These are phyloP conservation scores for Saitozyma sp. DNA, from an alignment of 768 basidiomycete species.

Conservation along the genomic window DNA sequence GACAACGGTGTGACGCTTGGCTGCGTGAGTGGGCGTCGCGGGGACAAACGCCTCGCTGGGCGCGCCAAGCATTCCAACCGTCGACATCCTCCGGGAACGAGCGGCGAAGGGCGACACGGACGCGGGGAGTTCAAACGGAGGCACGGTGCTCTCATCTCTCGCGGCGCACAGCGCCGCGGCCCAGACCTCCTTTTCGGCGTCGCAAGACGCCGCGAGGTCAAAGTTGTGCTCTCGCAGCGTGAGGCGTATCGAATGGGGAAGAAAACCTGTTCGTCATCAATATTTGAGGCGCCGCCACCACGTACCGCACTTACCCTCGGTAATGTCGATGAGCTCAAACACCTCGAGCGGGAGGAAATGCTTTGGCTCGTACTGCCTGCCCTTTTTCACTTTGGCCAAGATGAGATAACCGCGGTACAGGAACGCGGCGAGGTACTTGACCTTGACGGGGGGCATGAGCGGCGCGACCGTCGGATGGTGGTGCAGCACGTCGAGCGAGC, in stretches of 20 bases:
- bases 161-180: conserved; percentile 61
- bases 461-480: conserved; percentile 62
- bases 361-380: conserved; percentile 72
- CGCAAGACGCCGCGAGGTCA: conserved; percentile 82
- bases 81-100: conserved; percentile 37
- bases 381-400: conserved; percentile 78
- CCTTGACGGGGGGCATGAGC: conserved; percentile 60
- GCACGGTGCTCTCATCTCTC: conserved; percentile 61
- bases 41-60: not conserved
- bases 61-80: conserved; percentile 10
- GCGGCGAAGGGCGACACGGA: conserved; percentile 43
- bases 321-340: conserved; percentile 69
- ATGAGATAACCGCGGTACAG: conserved; percentile 86
- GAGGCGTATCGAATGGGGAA: conserved; percentile 80
- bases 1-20: not conserved
- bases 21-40: not conserved
- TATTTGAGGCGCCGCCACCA: not conserved
- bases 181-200: conserved; percentile 85
- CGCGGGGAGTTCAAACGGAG: conserved; percentile 50
- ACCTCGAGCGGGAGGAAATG: conserved; percentile 82
- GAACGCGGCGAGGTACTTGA: conserved; percentile 88
- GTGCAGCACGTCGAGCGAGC: conserved; percentile 82
- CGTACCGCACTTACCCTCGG: conserved; percentile 64
- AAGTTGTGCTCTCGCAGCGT: conserved; percentile 69
- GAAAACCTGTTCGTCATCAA: conserved; percentile 59